Conservation (phyloP, 306 rosid species). For the Carpinus fangiana region DNA sequence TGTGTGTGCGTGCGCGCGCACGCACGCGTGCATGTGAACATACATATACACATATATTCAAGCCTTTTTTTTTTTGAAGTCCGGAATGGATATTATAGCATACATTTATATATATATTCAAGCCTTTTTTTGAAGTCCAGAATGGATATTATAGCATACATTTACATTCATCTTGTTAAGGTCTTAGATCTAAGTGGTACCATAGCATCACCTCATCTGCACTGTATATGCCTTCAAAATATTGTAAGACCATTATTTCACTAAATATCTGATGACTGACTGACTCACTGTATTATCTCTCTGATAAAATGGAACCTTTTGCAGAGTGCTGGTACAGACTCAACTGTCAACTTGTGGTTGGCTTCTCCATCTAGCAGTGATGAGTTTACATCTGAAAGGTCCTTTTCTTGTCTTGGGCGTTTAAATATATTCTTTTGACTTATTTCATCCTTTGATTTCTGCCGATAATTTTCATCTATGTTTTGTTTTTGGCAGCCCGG, state of each 20-base stretch:
- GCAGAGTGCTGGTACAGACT: conserved; percentile 96
- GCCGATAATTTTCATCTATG: conserved; percentile 13
- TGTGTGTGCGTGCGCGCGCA: no score
- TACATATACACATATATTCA: background rate
- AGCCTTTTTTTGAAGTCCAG: background rate
- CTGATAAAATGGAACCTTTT: conserved; percentile 29
- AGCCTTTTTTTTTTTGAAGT: background rate
- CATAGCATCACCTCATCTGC: background rate
- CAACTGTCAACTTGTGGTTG: conserved; percentile 88
- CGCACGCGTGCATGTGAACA: no score
- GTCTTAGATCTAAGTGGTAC: background rate
- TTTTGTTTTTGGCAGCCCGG: conserved; percentile 47
- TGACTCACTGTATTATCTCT: background rate
- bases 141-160: background rate
- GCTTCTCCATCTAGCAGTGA: conserved; percentile 50
- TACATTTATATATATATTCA: background rate
- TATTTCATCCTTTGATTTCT: conserved; percentile 12
- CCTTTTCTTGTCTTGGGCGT: conserved; percentile 26
- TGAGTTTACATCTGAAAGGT: conserved; percentile 66
- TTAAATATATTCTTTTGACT: conserved; percentile 4
- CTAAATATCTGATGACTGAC: background rate
- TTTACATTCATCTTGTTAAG: background rate
- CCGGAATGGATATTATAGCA: background rate
- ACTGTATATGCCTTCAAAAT: background rate
- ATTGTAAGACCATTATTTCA: background rate